phyloP scores from a whole-genome alignment of 2,329 filamentous ascomycete genomes.

The Botrytis hyacinthi region DNA sequence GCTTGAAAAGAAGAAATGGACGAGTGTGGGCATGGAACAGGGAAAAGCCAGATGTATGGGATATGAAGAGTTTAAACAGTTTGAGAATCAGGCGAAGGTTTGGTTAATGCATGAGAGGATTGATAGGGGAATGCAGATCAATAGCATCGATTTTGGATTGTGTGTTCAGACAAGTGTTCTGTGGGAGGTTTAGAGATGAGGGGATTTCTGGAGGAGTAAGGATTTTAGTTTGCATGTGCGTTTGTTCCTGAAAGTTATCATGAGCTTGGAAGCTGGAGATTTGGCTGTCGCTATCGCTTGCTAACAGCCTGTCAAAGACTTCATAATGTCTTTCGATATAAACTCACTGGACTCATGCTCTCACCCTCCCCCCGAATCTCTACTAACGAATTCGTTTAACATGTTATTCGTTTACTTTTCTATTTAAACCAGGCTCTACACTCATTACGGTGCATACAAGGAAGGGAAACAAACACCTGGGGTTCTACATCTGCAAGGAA shows the following conservation, averaged over 20 bases:
- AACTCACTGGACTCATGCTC: too few species aligned
- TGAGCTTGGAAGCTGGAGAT: neutral
- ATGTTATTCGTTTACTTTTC: neutral
- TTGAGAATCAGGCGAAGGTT: neutral
- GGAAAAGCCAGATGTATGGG: neutral
- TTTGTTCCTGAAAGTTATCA: too few species aligned
- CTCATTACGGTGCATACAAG: neutral
- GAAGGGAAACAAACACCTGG: neutral
- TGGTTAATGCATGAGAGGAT: conserved; percentile 4
- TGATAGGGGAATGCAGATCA: neutral
- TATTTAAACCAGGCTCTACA: neutral
- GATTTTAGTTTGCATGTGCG: neutral
- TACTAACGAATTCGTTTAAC: neutral
- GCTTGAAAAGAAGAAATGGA: neutral
- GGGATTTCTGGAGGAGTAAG: neutral
- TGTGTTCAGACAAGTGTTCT: neutral
- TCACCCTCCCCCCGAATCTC: too few species aligned
- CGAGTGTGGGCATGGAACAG: neutral
- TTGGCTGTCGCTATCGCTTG: neutral
- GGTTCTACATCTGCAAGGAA: too few species aligned
- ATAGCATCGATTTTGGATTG: neutral
- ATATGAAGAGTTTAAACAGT: neutral
- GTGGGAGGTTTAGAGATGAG: neutral
- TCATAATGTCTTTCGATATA: neutral
- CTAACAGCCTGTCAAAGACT: neutral